A percentile compares a stretch with the other conserved stretches of the same genome.
phyloP scores from a whole-genome alignment of 202 grass and related monocot species.

The Elaeis oleifera region DNA sequence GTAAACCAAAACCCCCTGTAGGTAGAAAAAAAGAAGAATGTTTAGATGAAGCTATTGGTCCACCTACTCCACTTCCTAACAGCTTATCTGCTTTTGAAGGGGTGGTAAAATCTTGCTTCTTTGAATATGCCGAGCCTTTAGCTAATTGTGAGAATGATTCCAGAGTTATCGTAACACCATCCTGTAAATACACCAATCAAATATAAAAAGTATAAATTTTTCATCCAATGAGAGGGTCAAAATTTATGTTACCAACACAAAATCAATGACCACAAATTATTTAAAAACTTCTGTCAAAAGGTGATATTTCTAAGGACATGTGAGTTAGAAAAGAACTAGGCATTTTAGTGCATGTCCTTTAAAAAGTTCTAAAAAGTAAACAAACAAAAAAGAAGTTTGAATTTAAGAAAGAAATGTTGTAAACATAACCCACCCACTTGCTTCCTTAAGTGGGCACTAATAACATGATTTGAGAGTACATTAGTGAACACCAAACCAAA shows the following conservation, averaged over 20 bases:
- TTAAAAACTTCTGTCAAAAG: no score
- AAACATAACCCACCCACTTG: no score
- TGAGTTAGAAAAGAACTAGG: no score
- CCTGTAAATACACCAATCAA: constrained; percentile 42
- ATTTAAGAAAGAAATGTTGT: no score
- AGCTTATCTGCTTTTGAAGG: constrained; percentile 62
- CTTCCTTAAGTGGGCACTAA: no score
- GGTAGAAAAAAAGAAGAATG: not conserved
- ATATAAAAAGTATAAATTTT: constrained; percentile 14
- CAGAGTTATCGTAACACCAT: constrained; percentile 54
- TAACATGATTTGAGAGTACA: no score
- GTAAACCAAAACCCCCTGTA: no score
- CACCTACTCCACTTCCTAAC: constrained; percentile 75
- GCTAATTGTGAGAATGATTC: constrained; percentile 54
- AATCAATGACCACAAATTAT: no score
- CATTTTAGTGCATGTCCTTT: no score
- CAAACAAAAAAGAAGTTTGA: no score
- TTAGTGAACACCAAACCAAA: not conserved
- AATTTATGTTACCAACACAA: not conserved
- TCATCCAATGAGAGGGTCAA: constrained; percentile 7
- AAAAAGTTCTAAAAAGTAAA: no score
- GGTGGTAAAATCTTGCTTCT: constrained; percentile 28
- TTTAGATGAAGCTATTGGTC: constrained; percentile 17
- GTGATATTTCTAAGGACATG: no score
- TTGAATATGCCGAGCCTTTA: constrained; percentile 33